Conservation (phyloP, 257 asterid genomes). For the Solanum ossicruentum region DNA sequence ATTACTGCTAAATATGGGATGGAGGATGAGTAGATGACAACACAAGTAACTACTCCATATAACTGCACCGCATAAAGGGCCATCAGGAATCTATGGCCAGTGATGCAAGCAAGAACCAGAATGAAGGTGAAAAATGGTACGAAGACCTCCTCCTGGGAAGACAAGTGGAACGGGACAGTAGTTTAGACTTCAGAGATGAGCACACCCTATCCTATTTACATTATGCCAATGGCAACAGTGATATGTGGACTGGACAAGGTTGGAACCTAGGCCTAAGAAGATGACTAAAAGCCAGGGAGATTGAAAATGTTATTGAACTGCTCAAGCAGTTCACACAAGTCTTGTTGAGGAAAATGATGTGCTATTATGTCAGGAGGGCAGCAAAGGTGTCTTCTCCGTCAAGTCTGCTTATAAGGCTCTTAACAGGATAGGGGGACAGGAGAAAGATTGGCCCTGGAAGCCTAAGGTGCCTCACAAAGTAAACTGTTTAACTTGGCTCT, state of each 20-base stretch:
- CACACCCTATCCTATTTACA: background rate
- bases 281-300: background rate
- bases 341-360: background rate
- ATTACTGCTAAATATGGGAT: background rate
- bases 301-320: background rate
- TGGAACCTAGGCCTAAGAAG: background rate
- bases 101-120: background rate
- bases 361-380: background rate
- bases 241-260: background rate
- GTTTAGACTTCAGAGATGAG: background rate
- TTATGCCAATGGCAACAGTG: background rate
- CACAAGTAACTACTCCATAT: background rate
- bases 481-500: background rate
- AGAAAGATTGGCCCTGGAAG: background rate
- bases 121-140: background rate
- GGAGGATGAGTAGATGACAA: background rate
- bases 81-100: background rate
- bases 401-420: background rate
- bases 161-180: background rate
- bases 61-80: background rate
- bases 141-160: background rate
- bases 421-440: background rate
- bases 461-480: background rate
- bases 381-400: background rate
- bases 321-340: background rate